Conservation (phyloP, 257 asterid genomes). For the Jasminum sambac region DNA sequence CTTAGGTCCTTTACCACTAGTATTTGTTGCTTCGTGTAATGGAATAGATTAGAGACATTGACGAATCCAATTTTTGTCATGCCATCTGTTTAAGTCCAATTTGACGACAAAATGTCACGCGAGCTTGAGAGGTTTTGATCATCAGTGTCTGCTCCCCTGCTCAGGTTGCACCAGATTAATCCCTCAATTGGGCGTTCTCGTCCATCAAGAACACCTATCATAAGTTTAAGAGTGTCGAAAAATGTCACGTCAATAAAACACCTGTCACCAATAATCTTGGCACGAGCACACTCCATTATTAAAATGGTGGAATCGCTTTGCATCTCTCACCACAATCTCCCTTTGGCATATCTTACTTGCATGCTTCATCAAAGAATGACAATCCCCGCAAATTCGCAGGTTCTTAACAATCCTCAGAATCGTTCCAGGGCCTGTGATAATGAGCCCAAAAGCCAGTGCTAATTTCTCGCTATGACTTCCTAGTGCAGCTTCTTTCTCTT, state of each 20-base stretch:
- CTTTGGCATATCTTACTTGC: conserved; percentile 32
- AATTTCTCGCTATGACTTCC: conserved; percentile 46
- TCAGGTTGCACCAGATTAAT: not conserved
- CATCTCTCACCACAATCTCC: conserved; percentile 42
- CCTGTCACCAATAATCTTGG: conserved; percentile 41
- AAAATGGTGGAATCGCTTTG: conserved; percentile 47
- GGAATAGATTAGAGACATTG: not conserved
- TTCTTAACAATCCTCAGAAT: conserved; percentile 41
- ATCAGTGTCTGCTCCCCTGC: not conserved
- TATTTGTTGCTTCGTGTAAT: too few species aligned
- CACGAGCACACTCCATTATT: conserved; percentile 44
- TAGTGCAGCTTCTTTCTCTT: conserved; percentile 44
- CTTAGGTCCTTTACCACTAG: too few species aligned
- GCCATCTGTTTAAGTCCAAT: not conserved
- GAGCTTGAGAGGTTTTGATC: not conserved
- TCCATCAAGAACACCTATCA: not conserved
- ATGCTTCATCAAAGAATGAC: conserved; percentile 42
- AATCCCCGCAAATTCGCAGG: conserved; percentile 45
- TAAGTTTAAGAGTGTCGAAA: not conserved
- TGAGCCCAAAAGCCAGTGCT: conserved; percentile 47
- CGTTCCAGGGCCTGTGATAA: conserved; percentile 29
- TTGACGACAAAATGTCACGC: not conserved
- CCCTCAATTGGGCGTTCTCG: not conserved
- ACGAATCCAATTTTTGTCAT: not conserved
- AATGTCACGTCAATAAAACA: not conserved